Base-by-base conservation (phyloP, 2,329 filamentous ascomycete genomes). In the Exophiala mesophila region DNA sequence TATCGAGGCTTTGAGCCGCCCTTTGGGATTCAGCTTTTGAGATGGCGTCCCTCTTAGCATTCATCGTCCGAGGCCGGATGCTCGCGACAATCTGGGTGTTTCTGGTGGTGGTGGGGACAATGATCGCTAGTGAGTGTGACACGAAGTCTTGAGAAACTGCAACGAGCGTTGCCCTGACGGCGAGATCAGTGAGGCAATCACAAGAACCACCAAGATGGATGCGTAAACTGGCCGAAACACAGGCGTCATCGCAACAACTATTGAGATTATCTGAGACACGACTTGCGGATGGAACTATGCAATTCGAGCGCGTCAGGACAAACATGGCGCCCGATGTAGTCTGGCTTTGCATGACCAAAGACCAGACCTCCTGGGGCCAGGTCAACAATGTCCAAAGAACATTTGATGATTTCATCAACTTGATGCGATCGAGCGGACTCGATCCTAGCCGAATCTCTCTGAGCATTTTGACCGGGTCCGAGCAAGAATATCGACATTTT, bases 401-500 rank as follows among this genome's bases (percentile, higher is more conserved):
- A 29, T 8, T 47, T 29, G 19, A 36, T 2, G 32, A 42, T 20
- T 47, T 35, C 19, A 21, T 47, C 5, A 23, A 19, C 12, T 8
- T 47, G 9, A 8, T 44, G 5, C 24, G 10, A 3, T 15, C 18
- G 24, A 32, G 23, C 9, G 16, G 36, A 17, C 32, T 34, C 3
- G 29, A 47, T 36, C 10, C 38, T 13, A 16, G 24, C 9, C 29
- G 21, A 12, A 33, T 40, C 16, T 39, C 44, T 4, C 34, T 47
- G 3, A 33, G 34, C 10, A 19, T 47, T 23, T 21, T 47, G 2
- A 47, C 44, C 13, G 24, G 31, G 16, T 38, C 34, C n/a, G 19
- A 28, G 13, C n/a, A 41, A 3, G 44, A 47, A 30, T 47, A 44
- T 30, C 16, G 31, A 2, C 12, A n/a, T n/a, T 44, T 39, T 23